These are phyloP conservation scores for Colletotrichum endophyticum DNA, from an alignment of 2,329 filamentous ascomycete species.

Conservation along the genomic window DNA sequence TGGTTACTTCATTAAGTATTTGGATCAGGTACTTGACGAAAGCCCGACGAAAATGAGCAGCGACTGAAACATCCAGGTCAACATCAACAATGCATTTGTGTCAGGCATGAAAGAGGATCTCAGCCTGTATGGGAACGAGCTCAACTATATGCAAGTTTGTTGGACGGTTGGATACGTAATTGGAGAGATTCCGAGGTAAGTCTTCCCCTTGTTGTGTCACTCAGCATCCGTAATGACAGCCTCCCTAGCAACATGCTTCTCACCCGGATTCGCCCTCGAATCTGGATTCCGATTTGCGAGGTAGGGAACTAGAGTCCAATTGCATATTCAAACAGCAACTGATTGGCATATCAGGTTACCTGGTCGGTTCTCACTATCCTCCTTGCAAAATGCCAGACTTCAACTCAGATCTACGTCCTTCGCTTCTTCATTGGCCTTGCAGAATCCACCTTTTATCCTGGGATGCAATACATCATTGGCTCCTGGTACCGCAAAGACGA, in stretches of 20 bases:
- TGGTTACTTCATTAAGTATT: constrained; percentile 28
- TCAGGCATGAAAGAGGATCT: constrained; percentile 28
- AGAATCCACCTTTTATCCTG: constrained; percentile 44
- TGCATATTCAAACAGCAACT: neutral
- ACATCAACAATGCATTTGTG: constrained; percentile 39
- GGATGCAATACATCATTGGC: constrained; percentile 48
- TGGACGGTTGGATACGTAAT: constrained; percentile 28
- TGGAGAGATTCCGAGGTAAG: constrained; percentile 27
- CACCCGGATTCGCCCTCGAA: constrained; percentile 31
- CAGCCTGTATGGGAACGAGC: constrained; percentile 26
- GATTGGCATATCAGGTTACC: neutral
- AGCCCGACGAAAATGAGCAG: neutral
- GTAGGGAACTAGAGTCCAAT: neutral
- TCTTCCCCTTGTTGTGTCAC: neutral
- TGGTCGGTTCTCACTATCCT: constrained; percentile 6
- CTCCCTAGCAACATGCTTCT: constrained; percentile 33
- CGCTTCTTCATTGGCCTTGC: constrained; percentile 48
- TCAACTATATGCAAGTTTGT: constrained; percentile 29
- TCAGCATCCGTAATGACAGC: constrained; percentile 1
- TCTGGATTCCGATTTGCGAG: constrained; percentile 33
- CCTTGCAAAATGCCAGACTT: neutral
- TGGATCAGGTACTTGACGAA: constrained; percentile 12
- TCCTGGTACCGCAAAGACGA: constrained; percentile 47
- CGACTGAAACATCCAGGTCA: constrained; percentile 29
- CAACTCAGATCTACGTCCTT: constrained; percentile 41